Evolutionary conservation across 306 rosid genomes (phyloP).

Genomic region (Casuarina equisetifolia): DNA sequence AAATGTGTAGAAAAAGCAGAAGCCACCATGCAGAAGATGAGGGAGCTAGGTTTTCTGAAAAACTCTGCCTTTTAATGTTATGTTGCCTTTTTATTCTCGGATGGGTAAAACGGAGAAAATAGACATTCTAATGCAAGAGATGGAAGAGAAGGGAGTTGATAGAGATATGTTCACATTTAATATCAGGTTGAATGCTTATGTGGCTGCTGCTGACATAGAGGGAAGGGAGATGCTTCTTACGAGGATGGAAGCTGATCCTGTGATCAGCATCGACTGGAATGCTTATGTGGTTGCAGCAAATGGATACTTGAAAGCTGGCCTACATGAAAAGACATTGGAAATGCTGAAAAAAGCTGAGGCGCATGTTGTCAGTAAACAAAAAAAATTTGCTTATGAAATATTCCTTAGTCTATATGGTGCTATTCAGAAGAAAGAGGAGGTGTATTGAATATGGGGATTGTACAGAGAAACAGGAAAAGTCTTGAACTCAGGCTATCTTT

Average conservation of each 20-base stretch:
- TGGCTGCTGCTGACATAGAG: constrained; percentile 29
- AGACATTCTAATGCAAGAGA: constrained; percentile 47
- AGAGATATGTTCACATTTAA: constrained; percentile 34
- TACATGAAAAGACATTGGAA: constrained; percentile 38
- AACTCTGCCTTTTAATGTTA: constrained; percentile 38
- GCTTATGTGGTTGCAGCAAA: constrained; percentile 49
- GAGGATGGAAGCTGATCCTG: constrained; percentile 57
- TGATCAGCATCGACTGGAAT: constrained; percentile 44
- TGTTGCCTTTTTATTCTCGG: constrained; percentile 57
- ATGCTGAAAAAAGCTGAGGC: constrained; percentile 52
- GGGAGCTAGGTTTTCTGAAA: constrained; percentile 26
- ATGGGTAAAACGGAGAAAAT: constrained; percentile 51
- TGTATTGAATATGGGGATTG: constrained; percentile 61
- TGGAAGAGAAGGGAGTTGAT: constrained; percentile 49
- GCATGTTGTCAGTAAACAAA: constrained; percentile 5
- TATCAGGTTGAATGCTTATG: constrained; percentile 57
- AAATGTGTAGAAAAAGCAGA: constrained; percentile 34
- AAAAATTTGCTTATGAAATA: constrained; percentile 44
- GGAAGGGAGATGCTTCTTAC: constrained; percentile 58
- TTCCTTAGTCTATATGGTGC: constrained; percentile 42
- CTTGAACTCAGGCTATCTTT: constrained; percentile 45
- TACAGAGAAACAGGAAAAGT: constrained; percentile 18
- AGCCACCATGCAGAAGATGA: constrained; percentile 33
- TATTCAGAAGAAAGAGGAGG: constrained; percentile 55
- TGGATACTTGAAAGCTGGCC: constrained; percentile 55